A percentile compares a stretch with the other conserved stretches of the same genome.
phyloP scores from a whole-genome alignment of 2,329 filamentous ascomycete genomes.

The Acarospora socialis region DNA sequence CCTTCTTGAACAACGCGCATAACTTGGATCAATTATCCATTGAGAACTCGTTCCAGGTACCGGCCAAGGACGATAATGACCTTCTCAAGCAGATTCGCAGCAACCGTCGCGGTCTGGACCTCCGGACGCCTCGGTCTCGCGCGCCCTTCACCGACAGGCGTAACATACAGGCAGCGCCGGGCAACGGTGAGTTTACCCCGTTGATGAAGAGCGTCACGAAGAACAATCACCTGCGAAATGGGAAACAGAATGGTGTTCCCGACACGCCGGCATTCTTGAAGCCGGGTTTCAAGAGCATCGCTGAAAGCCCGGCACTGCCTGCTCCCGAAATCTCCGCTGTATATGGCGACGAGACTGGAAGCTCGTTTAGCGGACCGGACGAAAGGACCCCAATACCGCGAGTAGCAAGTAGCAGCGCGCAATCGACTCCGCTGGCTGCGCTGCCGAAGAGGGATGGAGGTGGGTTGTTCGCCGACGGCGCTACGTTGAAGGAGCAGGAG shows the following conservation, averaged over 20 bases:
- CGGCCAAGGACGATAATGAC: conserved; percentile 55
- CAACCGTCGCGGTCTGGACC: conserved; percentile 45
- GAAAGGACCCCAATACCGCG: conserved; percentile 64
- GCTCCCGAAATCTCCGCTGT: conserved; percentile 55
- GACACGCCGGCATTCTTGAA: conserved; percentile 57
- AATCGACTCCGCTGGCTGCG: conserved; percentile 67
- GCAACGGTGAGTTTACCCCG: conserved; percentile 75
- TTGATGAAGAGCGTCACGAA: conserved; percentile 69
- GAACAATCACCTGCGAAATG: conserved; percentile 43
- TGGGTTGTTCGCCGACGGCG: conserved; percentile 59
- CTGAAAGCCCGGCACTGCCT: conserved; percentile 62
- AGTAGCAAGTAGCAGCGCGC: conserved; percentile 61
- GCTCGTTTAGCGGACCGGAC: conserved; percentile 44
- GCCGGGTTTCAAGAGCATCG: conserved; percentile 48
- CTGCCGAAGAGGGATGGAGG: conserved; percentile 48
- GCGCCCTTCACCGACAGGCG: conserved; percentile 56
- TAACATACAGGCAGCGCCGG: conserved; percentile 48
- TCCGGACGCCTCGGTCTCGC: conserved; percentile 62
- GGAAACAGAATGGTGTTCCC: conserved; percentile 42
- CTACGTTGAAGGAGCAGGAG: conserved; percentile 88
- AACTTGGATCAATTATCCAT: conserved; percentile 77
- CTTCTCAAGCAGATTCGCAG: conserved; percentile 60
- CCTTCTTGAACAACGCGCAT: conserved; percentile 54
- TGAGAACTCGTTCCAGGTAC: conserved; percentile 75
- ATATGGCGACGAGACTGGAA: conserved; percentile 49